Base-by-base conservation (phyloP, 495 filamentous ascomycete genomes). In the Aspergillus haitiensis region DNA sequence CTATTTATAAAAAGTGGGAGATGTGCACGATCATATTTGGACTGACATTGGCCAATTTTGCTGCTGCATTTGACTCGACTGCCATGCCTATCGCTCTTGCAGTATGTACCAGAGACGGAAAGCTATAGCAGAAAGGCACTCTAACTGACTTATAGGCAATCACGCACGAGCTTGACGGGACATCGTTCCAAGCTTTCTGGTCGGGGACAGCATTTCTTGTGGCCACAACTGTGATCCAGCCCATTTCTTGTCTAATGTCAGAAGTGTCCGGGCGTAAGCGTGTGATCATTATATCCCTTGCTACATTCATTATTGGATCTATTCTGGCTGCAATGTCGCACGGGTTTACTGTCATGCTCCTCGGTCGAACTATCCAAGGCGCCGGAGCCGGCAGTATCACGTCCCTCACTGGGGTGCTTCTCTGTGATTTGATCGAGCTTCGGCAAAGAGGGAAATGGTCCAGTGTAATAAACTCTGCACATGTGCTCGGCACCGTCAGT, bases 11-110 rank as follows among this genome's bases (percentile, higher is more conserved):
- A 5, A 9, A 9, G 16, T 45, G 42, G 42, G 7, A 45, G 42
- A 9, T 45, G 13, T 15, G 13, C 16, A 45, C 16, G 16, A 45
- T 45, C 16, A 15, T 45, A 45, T 5, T 45, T 9, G 42, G 42
- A 15, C 42, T 45, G 11, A 7, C 42, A 15, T 15, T 45, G 12
- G 11, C 42, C 12, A 45, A 45, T 15, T 45, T 45, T 15, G 42
- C 42, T n/a, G 42, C 42, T 15, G 42, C 42, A 45, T 45, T 45
- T 45, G 42, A 45, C 42, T 45, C 42, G 12, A 45, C 42, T 15
- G 42, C 42, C 16, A 9, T 45, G 11, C 42, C 42, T 13, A 15
- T 45, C 42, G 42, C 42, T 5, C 42, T 45, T 45, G 11, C 42
- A 15, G 42, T 45, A 45, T 15, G 42, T 45, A n/a, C n/a, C n/a